phyloP scores from a whole-genome alignment of 2,329 filamentous ascomycete genomes.

The Elsinoe perseae region DNA sequence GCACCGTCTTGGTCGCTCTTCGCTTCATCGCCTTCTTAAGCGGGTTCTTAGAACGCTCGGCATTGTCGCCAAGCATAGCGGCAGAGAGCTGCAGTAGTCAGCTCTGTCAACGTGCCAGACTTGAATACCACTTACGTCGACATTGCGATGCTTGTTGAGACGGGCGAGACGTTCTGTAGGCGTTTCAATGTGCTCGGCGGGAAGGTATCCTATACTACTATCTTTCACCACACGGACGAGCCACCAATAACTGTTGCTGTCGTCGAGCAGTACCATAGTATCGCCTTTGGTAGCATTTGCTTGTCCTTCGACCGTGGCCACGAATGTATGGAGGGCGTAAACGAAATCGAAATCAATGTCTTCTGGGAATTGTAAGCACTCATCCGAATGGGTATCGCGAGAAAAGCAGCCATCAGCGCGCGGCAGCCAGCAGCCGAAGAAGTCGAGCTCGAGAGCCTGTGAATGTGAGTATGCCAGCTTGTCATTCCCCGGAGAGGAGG shows the following conservation, averaged over 20 bases:
- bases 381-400: neutral
- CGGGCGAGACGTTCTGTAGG: slow-evolving; percentile 89
- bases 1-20: slow-evolving; percentile 76
- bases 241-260: slow-evolving; percentile 99
- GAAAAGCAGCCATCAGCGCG: slow-evolving; percentile 7
- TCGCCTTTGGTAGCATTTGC: slow-evolving; percentile 98
- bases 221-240: slow-evolving; percentile 95
- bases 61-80: slow-evolving; percentile 63
- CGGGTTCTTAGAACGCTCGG: slow-evolving; percentile 73
- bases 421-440: slow-evolving; percentile 6
- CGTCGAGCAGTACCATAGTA: slow-evolving; percentile 95
- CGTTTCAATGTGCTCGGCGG: slow-evolving; percentile 96
- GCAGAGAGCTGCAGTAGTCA: slow-evolving; percentile 50
- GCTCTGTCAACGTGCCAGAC: no score
- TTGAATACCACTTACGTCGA: slow-evolving; percentile 87
- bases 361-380: slow-evolving; percentile 52
- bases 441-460: slow-evolving; percentile 1
- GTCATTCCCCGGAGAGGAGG: neutral
- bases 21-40: slow-evolving; percentile 76
- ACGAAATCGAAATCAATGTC: slow-evolving; percentile 99
- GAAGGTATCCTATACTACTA: slow-evolving; percentile 89
- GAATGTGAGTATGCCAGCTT: slow-evolving; percentile 2
- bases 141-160: slow-evolving; percentile 95
- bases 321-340: slow-evolving; percentile 94
- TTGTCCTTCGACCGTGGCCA: slow-evolving; percentile 95